A percentile compares a stretch with the other conserved stretches of the same genome.
phyloP scores from a whole-genome alignment of 208 protist species.

The Trypanosoma theileri region DNA sequence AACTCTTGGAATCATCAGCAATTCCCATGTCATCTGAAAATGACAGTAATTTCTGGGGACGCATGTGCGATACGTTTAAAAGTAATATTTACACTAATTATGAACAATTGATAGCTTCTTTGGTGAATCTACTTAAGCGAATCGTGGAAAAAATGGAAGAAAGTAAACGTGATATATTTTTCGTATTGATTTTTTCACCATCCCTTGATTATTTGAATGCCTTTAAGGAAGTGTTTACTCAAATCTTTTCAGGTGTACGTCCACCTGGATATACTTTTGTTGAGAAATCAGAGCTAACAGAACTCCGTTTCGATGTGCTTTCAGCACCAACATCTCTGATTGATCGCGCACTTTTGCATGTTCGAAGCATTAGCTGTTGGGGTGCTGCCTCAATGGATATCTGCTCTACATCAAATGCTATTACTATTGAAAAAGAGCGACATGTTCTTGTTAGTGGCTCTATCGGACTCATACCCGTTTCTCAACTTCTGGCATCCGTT shows the following conservation, averaged over 20 bases:
- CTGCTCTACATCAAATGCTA: slow-evolving; percentile 70
- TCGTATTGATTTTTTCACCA: slow-evolving; percentile 27
- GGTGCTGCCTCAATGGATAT: slow-evolving; percentile 83
- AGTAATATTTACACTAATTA: not conserved
- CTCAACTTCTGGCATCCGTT: slow-evolving; percentile 30
- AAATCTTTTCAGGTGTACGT: slow-evolving; percentile 10
- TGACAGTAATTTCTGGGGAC: slow-evolving; percentile 10
- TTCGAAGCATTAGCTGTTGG: slow-evolving; percentile 92
- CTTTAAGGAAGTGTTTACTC: slow-evolving; percentile 14
- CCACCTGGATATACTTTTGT: slow-evolving; percentile 28
- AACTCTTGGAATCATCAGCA: not conserved
- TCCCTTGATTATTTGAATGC: slow-evolving; percentile 3
- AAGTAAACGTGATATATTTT: slow-evolving; percentile 16
- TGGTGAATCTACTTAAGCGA: slow-evolving; percentile 6
- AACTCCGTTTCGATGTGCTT: slow-evolving; percentile 25
- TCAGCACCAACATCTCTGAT: slow-evolving; percentile 4
- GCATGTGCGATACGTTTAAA: slow-evolving; percentile 9
- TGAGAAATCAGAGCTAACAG: not conserved
- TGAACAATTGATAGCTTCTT: not conserved
- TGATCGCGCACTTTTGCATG: slow-evolving; percentile 60
- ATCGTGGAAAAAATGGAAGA: slow-evolving; percentile 10
- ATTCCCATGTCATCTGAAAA: not conserved
- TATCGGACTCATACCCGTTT: slow-evolving; percentile 42
- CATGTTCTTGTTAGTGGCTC: slow-evolving; percentile 36
- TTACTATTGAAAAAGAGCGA: slow-evolving; percentile 19